These are phyloP conservation scores for Diaporthe aspalathi DNA, from an alignment of 2,329 filamentous ascomycete genomes.

Conservation along the genomic window DNA sequence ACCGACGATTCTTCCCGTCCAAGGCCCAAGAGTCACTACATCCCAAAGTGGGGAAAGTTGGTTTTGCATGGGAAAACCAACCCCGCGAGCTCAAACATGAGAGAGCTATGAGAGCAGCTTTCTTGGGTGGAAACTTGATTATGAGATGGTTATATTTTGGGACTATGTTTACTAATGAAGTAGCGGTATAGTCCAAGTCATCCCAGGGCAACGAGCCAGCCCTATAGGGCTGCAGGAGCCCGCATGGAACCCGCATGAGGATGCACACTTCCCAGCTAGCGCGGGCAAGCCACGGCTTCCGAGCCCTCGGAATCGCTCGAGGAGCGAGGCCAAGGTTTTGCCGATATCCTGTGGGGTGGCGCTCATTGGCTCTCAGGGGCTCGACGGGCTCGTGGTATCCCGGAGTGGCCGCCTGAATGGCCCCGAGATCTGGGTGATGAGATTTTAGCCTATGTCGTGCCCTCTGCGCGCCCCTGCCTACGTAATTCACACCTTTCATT, in stretches of 20 bases:
- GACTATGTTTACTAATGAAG: conserved; percentile 36
- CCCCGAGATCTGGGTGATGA: conserved; percentile 25
- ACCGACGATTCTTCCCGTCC: conserved; percentile 11
- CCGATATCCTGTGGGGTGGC: background rate
- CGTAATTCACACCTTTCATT: background rate
- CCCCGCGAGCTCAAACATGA: background rate
- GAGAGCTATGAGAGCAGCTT: background rate
- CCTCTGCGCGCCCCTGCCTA: background rate
- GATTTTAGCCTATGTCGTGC: conserved; percentile 24
- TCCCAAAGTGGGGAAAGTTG: conserved; percentile 8
- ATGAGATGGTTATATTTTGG: conserved; percentile 34
- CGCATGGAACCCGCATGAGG: conserved; percentile 26
- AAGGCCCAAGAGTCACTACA: background rate
- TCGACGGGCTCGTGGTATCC: conserved; percentile 16
- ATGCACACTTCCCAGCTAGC: conserved; percentile 24
- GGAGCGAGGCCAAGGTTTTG: conserved; percentile 23
- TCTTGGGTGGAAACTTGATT: conserved; percentile 27
- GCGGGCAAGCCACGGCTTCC: conserved; percentile 12
- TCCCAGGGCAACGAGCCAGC: conserved; percentile 8
- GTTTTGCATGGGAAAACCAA: background rate
- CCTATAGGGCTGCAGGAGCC: conserved; percentile 38
- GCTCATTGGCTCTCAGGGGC: conserved; percentile 15
- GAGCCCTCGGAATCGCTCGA: conserved; percentile 23
- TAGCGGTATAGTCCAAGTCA: conserved; percentile 33
- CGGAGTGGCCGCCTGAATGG: conserved; percentile 29